phyloP scores from a whole-genome alignment of 2,329 filamentous ascomycete species.

The Diaporthe amygdali region DNA sequence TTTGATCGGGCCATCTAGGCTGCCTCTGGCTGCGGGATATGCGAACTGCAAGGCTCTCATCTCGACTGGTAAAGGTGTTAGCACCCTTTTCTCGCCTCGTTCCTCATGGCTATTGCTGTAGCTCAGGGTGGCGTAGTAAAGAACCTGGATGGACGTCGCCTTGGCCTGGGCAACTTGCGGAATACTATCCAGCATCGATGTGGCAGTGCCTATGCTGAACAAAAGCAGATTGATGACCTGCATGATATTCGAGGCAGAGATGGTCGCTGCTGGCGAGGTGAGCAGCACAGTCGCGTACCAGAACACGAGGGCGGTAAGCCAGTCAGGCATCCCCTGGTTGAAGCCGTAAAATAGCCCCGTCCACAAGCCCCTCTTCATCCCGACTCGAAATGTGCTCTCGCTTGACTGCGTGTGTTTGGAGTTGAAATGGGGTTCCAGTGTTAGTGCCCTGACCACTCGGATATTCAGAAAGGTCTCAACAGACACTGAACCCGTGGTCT shows the following conservation, averaged over 20 bases:
- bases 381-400: slow-evolving; percentile 59
- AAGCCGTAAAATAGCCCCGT: slow-evolving; percentile 77
- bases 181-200: slow-evolving; percentile 72
- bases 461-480: slow-evolving; percentile 81
- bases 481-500: slow-evolving; percentile 66
- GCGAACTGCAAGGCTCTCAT: slow-evolving; percentile 71
- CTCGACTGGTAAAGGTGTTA: slow-evolving; percentile 47
- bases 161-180: slow-evolving; percentile 81
- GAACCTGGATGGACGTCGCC: slow-evolving; percentile 73
- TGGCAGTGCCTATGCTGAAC: slow-evolving; percentile 79
- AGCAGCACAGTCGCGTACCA: slow-evolving; percentile 79
- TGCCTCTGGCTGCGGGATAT: slow-evolving; percentile 66
- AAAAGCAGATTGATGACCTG: slow-evolving; percentile 82
- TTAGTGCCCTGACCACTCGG: slow-evolving; percentile 76
- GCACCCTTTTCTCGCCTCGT: slow-evolving; percentile 43
- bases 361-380: slow-evolving; percentile 68
- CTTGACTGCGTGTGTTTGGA: slow-evolving; percentile 63
- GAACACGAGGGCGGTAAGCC: slow-evolving; percentile 79
- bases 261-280: slow-evolving; percentile 46
- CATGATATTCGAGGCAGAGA: slow-evolving; percentile 65
- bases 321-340: slow-evolving; percentile 74
- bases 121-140: slow-evolving; percentile 71
- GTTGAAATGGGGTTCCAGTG: slow-evolving; percentile 74
- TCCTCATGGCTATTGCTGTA: slow-evolving; percentile 61
- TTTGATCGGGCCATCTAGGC: slow-evolving; percentile 27